phyloP scores from a whole-genome alignment of 495 filamentous ascomycete genomes.

The Penicillium coffeae region DNA sequence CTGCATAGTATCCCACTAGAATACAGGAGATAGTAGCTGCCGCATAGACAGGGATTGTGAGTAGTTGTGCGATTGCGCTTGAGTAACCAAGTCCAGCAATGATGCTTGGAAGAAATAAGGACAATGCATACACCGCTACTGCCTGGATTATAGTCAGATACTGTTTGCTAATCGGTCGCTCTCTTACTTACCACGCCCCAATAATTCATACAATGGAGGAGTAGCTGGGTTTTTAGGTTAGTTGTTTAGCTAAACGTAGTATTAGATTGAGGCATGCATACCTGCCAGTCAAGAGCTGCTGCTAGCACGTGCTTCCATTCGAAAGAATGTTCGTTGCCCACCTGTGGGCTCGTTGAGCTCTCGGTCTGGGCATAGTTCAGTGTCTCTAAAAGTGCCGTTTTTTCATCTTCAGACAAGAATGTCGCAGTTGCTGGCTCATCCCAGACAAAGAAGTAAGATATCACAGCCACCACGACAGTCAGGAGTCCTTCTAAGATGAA shows the following conservation, averaged over 20 bases:
- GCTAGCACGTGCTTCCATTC: slow-evolving; percentile 6
- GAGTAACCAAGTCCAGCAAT: slow-evolving; percentile 9
- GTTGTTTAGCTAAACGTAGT: too few species aligned
- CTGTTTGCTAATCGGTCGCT: background rate
- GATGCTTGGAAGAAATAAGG: slow-evolving; percentile 10
- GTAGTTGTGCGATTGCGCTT: slow-evolving; percentile 6
- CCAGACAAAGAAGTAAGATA: slow-evolving; percentile 3
- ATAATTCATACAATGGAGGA: slow-evolving; percentile 5
- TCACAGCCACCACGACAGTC: slow-evolving; percentile 5
- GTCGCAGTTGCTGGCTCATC: slow-evolving; percentile 9
- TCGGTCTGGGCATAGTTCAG: slow-evolving; percentile 1
- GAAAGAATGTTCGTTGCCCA: slow-evolving; percentile 1
- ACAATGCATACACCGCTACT: slow-evolving; percentile 7
- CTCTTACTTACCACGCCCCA: slow-evolving; percentile 9
- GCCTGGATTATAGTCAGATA: background rate
- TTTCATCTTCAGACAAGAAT: slow-evolving; percentile 6
- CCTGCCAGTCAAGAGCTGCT: slow-evolving; percentile 7
- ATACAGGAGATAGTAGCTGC: slow-evolving; percentile 9
- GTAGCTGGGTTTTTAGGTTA: background rate
- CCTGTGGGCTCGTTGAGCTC: slow-evolving; percentile 1
- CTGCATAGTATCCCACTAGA: slow-evolving; percentile 4
- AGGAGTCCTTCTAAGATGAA: slow-evolving; percentile 9
- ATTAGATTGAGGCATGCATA: too few species aligned
- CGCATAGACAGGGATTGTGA: slow-evolving; percentile 10
- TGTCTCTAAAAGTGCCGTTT: background rate